Conservation (phyloP, 805 yeast species). For the Wickerhamiella australiensis region DNA sequence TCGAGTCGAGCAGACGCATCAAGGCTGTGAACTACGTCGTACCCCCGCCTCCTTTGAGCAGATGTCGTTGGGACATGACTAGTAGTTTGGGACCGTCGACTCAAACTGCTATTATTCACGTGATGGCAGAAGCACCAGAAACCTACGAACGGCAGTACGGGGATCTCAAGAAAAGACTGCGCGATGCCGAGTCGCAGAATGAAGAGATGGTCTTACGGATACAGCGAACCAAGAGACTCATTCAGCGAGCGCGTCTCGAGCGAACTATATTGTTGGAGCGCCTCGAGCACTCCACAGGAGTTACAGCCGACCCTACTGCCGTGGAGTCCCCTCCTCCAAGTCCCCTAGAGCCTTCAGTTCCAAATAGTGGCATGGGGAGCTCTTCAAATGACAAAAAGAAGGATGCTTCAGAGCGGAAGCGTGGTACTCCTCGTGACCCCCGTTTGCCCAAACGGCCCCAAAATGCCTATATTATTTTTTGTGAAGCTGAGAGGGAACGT, state of each 20-base stretch:
- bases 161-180: conserved; percentile 56
- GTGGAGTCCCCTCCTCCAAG: conserved; percentile 16
- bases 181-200: conserved; percentile 63
- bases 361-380: conserved; percentile 1
- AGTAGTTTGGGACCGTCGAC: background rate
- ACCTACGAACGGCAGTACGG: conserved; percentile 36
- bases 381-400: conserved; percentile 3
- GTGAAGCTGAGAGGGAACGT: conserved; percentile 73
- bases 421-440: conserved; percentile 54
- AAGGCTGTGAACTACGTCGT: no score
- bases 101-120: conserved; percentile 1
- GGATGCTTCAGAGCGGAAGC: conserved; percentile 15
- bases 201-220: conserved; percentile 66
- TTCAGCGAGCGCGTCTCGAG: conserved; percentile 70
- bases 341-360: conserved; percentile 4
- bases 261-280: conserved; percentile 69
- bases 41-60: background rate
- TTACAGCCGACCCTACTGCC: conserved; percentile 16
- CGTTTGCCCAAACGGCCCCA: conserved; percentile 80
- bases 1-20: no score
- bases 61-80: background rate
- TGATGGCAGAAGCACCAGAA: conserved; percentile 7
- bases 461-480: conserved; percentile 76
- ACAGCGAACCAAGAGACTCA: conserved; percentile 59
- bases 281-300: conserved; percentile 39